Evolutionary conservation across 768 basidiomycete species (phyloP).

Genomic region (Lactifluus rugatus): DNA sequence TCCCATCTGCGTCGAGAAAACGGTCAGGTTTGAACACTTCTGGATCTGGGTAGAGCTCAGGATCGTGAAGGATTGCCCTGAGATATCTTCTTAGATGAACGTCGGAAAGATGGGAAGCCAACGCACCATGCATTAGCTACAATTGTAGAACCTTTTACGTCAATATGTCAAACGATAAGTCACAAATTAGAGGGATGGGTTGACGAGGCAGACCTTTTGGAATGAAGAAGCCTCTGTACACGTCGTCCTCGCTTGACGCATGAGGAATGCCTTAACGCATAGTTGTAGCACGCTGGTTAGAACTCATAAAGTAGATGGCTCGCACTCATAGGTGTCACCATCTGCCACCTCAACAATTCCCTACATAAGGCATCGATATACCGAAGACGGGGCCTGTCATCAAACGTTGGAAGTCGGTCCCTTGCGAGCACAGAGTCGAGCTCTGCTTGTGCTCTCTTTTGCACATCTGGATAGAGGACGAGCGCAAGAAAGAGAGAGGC

Average conservation of each 20-base stretch:
- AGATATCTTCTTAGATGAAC: background rate
- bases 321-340: constrained; percentile 41
- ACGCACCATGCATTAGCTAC: constrained; percentile 8
- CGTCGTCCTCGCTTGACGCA: background rate
- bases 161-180: background rate
- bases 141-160: background rate
- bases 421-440: constrained; percentile 45
- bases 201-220: constrained; percentile 1
- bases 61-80: constrained; percentile 13
- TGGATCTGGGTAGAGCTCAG: constrained; percentile 13
- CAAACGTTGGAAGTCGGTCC: constrained; percentile 36
- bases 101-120: background rate
- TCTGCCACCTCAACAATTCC: constrained; percentile 45
- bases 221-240: constrained; percentile 7
- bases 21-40: constrained; percentile 17
- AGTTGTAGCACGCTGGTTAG: too few species aligned
- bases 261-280: constrained; percentile 36
- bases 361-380: constrained; percentile 44
- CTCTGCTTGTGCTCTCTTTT: constrained; percentile 47
- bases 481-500: constrained; percentile 23
- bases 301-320: background rate
- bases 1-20: constrained; percentile 12
- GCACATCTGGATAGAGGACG: constrained; percentile 15
- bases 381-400: constrained; percentile 38
- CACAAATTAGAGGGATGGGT: too few species aligned